phyloP scores from a whole-genome alignment of 495 filamentous ascomycete genomes.

The Trichoderma erinaceum region DNA sequence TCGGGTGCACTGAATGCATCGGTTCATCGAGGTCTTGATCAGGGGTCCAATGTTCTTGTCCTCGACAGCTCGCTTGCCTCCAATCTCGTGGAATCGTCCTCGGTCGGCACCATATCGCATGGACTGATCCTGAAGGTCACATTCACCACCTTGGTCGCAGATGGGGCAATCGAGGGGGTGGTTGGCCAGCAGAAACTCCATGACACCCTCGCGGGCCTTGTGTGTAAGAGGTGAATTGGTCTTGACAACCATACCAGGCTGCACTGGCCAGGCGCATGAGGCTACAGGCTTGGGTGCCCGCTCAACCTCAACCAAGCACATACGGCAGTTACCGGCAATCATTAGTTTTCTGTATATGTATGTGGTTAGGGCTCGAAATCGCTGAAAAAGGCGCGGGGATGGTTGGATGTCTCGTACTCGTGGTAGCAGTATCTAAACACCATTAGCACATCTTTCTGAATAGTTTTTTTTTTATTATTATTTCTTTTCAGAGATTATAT shows the following conservation, averaged over 20 bases:
- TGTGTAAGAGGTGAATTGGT: slow-evolving; percentile 92
- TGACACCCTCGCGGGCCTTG: slow-evolving; percentile 96
- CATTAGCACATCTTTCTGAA: background rate
- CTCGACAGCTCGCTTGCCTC: slow-evolving; percentile 93
- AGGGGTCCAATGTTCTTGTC: slow-evolving; percentile 99
- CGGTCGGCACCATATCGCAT: slow-evolving; percentile 97
- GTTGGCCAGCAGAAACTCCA: slow-evolving; percentile 97
- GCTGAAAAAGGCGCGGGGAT: slow-evolving; percentile 20
- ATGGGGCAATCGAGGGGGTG: slow-evolving; percentile 97
- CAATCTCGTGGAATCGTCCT: slow-evolving; percentile 91
- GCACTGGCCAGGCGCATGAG: slow-evolving; percentile 97
- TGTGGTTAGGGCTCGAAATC: slow-evolving; percentile 28
- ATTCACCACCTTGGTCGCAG: slow-evolving; percentile 97
- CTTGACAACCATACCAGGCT: slow-evolving; percentile 97
- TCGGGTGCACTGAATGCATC: slow-evolving; percentile 97
- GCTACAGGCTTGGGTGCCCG: slow-evolving; percentile 91
- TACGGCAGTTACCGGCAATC: slow-evolving; percentile 98
- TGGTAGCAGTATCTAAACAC: slow-evolving; percentile 89
- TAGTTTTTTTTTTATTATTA: slow-evolving; percentile 1
- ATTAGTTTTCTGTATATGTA: slow-evolving; percentile 68
- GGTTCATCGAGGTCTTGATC: slow-evolving; percentile 99
- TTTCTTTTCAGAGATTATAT: background rate
- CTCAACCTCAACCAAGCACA: slow-evolving; percentile 98
- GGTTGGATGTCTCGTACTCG: slow-evolving; percentile 54
- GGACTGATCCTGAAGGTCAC: slow-evolving; percentile 96